These are phyloP conservation scores for Begonia masoniana DNA, from an alignment of 306 rosid species.

Conservation along the genomic window DNA sequence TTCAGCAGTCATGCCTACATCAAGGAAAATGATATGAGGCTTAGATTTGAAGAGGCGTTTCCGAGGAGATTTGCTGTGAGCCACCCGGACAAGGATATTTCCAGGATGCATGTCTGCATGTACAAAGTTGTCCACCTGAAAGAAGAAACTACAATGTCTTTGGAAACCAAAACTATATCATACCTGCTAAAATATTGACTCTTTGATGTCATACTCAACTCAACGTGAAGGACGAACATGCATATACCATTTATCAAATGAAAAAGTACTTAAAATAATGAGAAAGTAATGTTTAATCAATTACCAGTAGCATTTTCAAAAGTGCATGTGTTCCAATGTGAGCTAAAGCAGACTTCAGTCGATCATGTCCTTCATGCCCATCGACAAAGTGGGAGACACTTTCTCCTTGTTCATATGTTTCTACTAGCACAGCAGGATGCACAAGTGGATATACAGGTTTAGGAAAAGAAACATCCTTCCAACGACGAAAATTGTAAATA, in stretches of 20 bases:
- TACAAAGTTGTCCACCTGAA: constrained; percentile 99
- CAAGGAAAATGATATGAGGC: constrained; percentile 96
- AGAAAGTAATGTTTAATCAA: neutral
- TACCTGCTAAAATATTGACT: neutral
- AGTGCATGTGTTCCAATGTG: constrained; percentile 98
- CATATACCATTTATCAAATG: no score
- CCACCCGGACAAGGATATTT: constrained; percentile 87
- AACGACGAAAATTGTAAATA: constrained; percentile 79
- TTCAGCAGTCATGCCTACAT: constrained; percentile 99
- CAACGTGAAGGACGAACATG: no score
- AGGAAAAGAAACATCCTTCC: constrained; percentile 97
- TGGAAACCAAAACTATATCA: constrained; percentile 21
- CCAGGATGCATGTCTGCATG: constrained; percentile 99
- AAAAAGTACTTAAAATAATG: neutral
- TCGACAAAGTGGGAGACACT: constrained; percentile 82
- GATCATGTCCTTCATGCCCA: constrained; percentile 68
- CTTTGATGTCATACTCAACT: neutral
- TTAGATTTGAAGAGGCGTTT: constrained; percentile 81
- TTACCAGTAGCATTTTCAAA: constrained; percentile 98
- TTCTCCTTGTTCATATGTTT: constrained; percentile 91
- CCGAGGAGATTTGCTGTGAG: constrained; percentile 43
- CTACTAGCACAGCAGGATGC: constrained; percentile 97
- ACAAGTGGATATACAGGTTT: constrained; percentile 96
- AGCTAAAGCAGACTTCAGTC: constrained; percentile 76
- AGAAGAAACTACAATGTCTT: constrained; percentile 18